A percentile compares a stretch with the other conserved stretches of the same genome.
phyloP scores from a whole-genome alignment of 2,329 filamentous ascomycete species.

The Cordyceps farinosa region DNA sequence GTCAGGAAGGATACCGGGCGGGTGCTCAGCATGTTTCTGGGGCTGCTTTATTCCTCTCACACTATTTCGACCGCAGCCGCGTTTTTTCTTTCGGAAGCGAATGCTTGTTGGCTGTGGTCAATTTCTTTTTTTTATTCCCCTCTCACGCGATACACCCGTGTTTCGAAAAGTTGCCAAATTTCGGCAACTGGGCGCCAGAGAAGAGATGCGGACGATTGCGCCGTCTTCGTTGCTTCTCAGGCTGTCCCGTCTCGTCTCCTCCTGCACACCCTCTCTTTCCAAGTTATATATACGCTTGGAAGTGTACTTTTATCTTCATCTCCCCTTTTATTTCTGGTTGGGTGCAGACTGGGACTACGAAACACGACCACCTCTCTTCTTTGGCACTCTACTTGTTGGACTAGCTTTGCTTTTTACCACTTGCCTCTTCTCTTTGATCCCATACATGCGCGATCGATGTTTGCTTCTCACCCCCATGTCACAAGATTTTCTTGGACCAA shows the following conservation, averaged over 20 bases:
- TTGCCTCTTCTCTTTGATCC: not conserved
- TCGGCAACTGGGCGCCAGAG: constrained; percentile 8
- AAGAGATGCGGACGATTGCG: too few species aligned
- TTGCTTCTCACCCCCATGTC: not conserved
- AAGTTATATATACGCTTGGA: too few species aligned
- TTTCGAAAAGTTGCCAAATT: not conserved
- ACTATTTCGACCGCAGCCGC: not conserved
- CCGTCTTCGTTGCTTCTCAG: too few species aligned
- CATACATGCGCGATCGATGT: not conserved
- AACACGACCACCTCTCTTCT: not conserved
- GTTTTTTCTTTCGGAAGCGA: not conserved
- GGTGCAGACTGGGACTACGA: too few species aligned
- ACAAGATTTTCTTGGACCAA: not conserved
- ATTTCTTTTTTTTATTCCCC: not conserved
- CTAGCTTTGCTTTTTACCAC: too few species aligned
- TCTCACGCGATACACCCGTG: not conserved
- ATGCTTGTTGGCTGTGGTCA: not conserved
- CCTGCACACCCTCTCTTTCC: too few species aligned
- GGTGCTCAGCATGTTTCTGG: not conserved
- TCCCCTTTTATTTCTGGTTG: too few species aligned
- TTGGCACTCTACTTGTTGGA: not conserved
- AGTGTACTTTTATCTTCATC: too few species aligned
- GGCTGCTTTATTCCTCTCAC: constrained; percentile 1
- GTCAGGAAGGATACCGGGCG: not conserved
- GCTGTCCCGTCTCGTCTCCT: too few species aligned